A percentile compares a stretch with the other conserved stretches of the same genome.
These are phyloP conservation scores for Bipolaris zeicola DNA, from an alignment of 2,329 filamentous ascomycete species.

Conservation along the genomic window DNA sequence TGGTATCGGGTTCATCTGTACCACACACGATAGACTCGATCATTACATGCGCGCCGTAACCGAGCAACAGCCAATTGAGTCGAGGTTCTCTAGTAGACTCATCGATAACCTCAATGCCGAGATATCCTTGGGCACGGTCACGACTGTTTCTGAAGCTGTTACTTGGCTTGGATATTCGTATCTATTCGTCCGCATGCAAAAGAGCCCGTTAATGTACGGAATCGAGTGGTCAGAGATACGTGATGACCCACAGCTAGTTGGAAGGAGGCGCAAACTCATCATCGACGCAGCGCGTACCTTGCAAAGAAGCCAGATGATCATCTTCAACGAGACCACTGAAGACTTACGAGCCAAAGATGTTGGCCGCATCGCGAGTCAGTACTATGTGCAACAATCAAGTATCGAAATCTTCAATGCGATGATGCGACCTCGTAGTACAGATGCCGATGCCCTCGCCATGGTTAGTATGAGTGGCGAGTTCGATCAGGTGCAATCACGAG, in stretches of 20 bases:
- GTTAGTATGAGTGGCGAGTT: conserved; percentile 98
- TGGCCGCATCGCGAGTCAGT: conserved; percentile 95
- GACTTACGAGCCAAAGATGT: conserved; percentile 94
- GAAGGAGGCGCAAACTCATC: conserved; percentile 81
- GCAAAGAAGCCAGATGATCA: conserved; percentile 97
- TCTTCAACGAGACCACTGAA: conserved; percentile 94
- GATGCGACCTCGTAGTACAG: conserved; percentile 85
- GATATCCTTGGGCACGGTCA: conserved; percentile 91
- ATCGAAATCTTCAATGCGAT: conserved; percentile 95
- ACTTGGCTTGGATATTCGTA: conserved; percentile 99
- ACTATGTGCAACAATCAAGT: conserved; percentile 90
- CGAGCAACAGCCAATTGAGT: conserved; percentile 95
- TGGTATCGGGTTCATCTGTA: conserved; percentile 97
- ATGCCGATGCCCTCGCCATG: conserved; percentile 94
- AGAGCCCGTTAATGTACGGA: conserved; percentile 88
- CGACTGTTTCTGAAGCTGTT: conserved; percentile 88
- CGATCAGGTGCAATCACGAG: conserved; percentile 91
- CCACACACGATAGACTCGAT: conserved; percentile 87
- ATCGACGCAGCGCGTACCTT: conserved; percentile 86
- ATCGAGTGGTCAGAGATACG: conserved; percentile 92
- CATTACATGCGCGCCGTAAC: conserved; percentile 94
- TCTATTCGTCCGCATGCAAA: conserved; percentile 93
- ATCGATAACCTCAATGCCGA: conserved; percentile 98
- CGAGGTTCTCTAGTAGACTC: conserved; percentile 89
- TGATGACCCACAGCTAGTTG: conserved; percentile 86